Evolutionary conservation across 345 rosid species (phyloP).

Genomic region (Triadica sebifera): DNA sequence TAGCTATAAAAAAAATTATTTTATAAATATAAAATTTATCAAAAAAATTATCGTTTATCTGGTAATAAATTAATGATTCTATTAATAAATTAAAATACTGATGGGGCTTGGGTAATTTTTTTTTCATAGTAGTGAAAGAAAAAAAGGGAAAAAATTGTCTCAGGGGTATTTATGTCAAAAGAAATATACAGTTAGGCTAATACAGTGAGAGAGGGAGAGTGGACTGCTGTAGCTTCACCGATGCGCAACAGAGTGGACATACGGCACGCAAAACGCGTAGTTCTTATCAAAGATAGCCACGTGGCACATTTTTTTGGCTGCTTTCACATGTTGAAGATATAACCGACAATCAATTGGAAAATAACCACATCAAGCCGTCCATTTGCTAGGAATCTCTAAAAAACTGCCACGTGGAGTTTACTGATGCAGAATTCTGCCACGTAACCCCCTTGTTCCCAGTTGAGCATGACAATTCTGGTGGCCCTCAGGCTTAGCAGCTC

Average conservation of each 20-base stretch:
- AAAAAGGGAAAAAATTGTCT: no score
- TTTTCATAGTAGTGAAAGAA: no score
- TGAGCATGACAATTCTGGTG: slow-evolving; percentile 2
- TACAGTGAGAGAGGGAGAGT: slow-evolving; percentile 3
- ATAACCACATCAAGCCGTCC: slow-evolving; percentile 31
- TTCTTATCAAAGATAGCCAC: not conserved
- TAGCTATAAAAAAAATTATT: no score
- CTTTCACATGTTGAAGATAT: not conserved
- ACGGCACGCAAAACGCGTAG: slow-evolving; percentile 40
- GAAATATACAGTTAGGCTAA: not conserved
- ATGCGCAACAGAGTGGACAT: slow-evolving; percentile 32
- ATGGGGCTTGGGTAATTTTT: no score
- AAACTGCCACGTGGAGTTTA: slow-evolving; percentile 25
- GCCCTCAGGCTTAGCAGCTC: not conserved
- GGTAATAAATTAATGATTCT: no score
- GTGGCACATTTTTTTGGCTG: slow-evolving; percentile 15
- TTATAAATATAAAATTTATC: no score
- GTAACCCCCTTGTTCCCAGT: not conserved
- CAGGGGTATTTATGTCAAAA: slow-evolving; percentile 20
- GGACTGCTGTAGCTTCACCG: slow-evolving; percentile 22
- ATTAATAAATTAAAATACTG: no score
- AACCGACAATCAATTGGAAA: slow-evolving; percentile 30
- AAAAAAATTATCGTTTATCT: no score
- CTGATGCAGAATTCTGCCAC: slow-evolving; percentile 14
- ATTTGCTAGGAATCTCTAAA: slow-evolving; percentile 3